phyloP scores from a whole-genome alignment of 805 yeast genomes.

The Starmera amethionina region DNA sequence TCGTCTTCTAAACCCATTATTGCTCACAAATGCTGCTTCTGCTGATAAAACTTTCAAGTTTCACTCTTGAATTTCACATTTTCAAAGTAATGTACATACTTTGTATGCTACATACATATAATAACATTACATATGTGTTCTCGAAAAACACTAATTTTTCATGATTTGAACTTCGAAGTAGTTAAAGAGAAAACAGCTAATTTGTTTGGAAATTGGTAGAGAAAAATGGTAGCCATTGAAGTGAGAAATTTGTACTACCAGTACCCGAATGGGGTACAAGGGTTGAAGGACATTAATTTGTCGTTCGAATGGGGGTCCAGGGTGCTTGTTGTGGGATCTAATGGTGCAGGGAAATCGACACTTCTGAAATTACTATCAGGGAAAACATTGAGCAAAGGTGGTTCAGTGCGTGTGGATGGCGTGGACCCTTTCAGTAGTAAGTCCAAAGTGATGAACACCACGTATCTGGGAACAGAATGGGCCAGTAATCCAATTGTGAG shows the following conservation, averaged over 20 bases:
- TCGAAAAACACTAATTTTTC: too few species aligned
- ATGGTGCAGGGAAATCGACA: constrained; percentile 97
- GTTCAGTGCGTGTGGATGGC: constrained; percentile 66
- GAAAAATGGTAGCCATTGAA: constrained; percentile 41
- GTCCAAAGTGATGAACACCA: constrained; percentile 40
- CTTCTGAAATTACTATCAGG: constrained; percentile 80
- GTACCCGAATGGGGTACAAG: constrained; percentile 53
- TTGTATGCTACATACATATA: too few species aligned
- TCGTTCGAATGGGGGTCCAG: constrained; percentile 63
- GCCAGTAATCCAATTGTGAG: constrained; percentile 84
- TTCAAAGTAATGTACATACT: too few species aligned
- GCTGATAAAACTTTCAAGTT: too few species aligned
- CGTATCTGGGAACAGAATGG: constrained; percentile 97
- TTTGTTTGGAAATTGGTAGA: neutral
- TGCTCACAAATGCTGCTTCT: neutral
- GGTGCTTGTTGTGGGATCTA: constrained; percentile 80
- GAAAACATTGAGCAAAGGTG: constrained; percentile 72
- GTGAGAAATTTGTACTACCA: constrained; percentile 59
- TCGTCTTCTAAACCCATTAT: constrained; percentile 14
- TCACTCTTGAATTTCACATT: too few species aligned
- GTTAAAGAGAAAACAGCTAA: too few species aligned
- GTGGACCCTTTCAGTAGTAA: constrained; percentile 72
- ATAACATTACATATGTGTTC: too few species aligned
- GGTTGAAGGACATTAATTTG: constrained; percentile 55
- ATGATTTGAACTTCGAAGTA: too few species aligned